A percentile compares a stretch with the other conserved stretches of the same genome.
Evolutionary conservation across 331 rosid genomes (phyloP).

Genomic region (Pyracantha coccinea): DNA sequence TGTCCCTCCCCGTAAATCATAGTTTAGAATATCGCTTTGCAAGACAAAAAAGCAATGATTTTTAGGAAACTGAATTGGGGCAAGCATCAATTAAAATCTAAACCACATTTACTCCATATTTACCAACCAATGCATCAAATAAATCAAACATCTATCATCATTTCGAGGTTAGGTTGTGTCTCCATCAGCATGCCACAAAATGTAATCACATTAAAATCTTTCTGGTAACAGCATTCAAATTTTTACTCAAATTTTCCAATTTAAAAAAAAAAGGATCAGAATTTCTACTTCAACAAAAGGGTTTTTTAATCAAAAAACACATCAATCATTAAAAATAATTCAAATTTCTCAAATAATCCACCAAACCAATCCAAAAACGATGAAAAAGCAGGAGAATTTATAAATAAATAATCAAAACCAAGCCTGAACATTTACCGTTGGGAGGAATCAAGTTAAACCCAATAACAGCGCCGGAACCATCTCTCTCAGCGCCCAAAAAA

Average conservation of each 20-base stretch:
- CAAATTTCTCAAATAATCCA: not conserved
- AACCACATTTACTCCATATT: not conserved
- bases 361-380: not conserved
- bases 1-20: too few species aligned
- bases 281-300: not conserved
- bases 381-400: not conserved
- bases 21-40: too few species aligned
- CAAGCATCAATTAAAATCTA: not conserved
- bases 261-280: too few species aligned
- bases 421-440: slow-evolving; percentile 22
- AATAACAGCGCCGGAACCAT: slow-evolving; percentile 40
- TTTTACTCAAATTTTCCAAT: not conserved
- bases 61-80: not conserved
- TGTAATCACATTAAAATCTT: not conserved
- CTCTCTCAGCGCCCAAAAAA: slow-evolving; percentile 33
- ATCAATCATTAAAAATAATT: not conserved
- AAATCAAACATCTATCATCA: not conserved
- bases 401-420: not conserved
- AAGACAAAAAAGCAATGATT: too few species aligned
- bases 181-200: not conserved
- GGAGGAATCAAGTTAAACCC: slow-evolving; percentile 46
- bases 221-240: not conserved
- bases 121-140: not conserved
- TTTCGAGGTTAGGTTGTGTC: not conserved
- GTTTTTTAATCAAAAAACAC: not conserved